A percentile compares a stretch with the other conserved stretches of the same genome.
Evolutionary conservation across 306 rosid species (phyloP).

Genomic region (Corylus avellana): DNA sequence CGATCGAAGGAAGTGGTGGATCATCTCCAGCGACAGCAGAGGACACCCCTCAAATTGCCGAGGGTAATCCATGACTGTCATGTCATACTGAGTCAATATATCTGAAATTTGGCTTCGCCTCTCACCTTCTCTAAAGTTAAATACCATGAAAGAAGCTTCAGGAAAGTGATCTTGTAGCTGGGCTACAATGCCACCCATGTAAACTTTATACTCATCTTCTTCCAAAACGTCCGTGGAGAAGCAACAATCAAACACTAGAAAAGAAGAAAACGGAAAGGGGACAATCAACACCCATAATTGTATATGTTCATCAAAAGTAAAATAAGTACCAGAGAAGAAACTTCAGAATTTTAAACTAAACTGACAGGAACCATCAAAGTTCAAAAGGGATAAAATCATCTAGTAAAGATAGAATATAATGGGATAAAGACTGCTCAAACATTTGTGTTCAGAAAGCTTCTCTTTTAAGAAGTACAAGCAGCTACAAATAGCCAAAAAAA

Average conservation of each 20-base stretch:
- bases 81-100: conserved; percentile 83
- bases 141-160: conserved; percentile 96
- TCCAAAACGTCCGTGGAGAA: conserved; percentile 88
- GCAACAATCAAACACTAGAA: conserved; percentile 95
- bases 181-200: conserved; percentile 84
- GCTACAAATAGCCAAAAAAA: not conserved
- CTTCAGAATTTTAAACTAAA: not conserved
- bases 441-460: not conserved
- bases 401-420: not conserved
- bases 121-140: conserved; percentile 92
- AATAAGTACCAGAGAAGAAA: not conserved
- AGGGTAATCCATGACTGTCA: conserved; percentile 99
- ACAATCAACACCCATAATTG: not conserved
- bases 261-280: conserved; percentile 7
- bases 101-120: conserved; percentile 75
- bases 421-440: not conserved
- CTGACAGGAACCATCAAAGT: not conserved
- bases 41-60: conserved; percentile 90
- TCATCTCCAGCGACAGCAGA: conserved; percentile 87
- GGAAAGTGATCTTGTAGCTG: conserved; percentile 91
- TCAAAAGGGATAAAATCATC: not conserved
- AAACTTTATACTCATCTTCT: conserved; percentile 82
- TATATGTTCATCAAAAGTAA: not conserved
- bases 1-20: conserved; percentile 96
- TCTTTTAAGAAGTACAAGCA: not conserved